Evolutionary conservation across 2,329 filamentous ascomycete species (phyloP), one percentile per base, ranked within the genome.

Genomic region (Boeremia lycopersici): DNA sequence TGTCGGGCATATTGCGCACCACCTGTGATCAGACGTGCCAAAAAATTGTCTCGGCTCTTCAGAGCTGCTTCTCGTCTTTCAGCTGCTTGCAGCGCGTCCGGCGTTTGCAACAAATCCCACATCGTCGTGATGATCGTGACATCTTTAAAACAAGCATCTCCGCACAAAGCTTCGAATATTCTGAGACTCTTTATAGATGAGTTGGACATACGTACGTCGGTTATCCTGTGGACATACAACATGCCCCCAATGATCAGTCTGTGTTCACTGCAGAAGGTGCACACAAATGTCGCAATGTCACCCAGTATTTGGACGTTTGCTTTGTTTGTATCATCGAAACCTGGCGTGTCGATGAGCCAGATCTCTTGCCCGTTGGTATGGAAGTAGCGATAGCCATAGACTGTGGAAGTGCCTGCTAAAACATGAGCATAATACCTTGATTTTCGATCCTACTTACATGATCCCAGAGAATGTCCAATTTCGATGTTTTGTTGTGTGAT

Each of bases 141-240:
- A 41, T 76, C 73, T 48, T 71, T 64, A 2, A 81, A 64, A 26
- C 70, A 70, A 17, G 75, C 63, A 13, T 76, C 64, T 1, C 80
- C 80, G 33, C 74, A 77, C 2, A 82, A 73, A 30, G 77, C 74
- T 49, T 73, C 68, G 64, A 81, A 79, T 70, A 81, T 78, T 23
- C 72, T 58, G 1, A 82, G 61, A 54, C 79, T 81, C 36, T 74
- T 70, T 13, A 72, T 65, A 30, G 70, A 66, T 23, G 75, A 74
- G 43, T 77, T 73, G 4, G 68, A 64, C 64, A 81, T 71, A 12
- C 78, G 71, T n/a, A 62, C 70, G 42, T 79, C 74, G 0, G 70
- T 73, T 57, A 82, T 81, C 0, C 72, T 70, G 43, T 81, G 79
- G 7, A 82, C 61, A 60, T 81, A 81, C 26, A 82, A 74, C 43